Base-by-base conservation (phyloP, 768 basidiomycete genomes). In the Suillus clintonianus region DNA sequence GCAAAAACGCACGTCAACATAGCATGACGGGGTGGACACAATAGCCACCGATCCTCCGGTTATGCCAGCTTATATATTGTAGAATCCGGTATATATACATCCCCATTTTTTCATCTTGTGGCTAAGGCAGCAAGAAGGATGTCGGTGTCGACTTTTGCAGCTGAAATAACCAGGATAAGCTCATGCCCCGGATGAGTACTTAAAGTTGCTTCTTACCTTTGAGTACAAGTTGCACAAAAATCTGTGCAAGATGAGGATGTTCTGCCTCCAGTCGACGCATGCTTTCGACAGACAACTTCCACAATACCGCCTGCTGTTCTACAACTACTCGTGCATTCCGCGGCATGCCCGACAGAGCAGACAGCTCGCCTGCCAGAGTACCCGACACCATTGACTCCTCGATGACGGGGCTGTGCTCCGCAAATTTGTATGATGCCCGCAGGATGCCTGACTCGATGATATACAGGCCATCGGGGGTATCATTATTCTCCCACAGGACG, bases 361-460 rank as follows among this genome's bases (percentile, higher is more conserved):
- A 89, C 59, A 99, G 75, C 76, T 98, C 97, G 0, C 97, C 97
- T 11, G 96, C 94, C 3, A 98, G 79, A 0, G 95, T 94, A 3
- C 95, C 96, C 4, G 94, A 87, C 0, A 96, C 93, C 95, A 97
- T 97, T 2, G 91, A 92, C 77, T 97, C 95, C 70, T 92, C 89
- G 56, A 94, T 87, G 6, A 77, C 73, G 30, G 85, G 83, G 7
- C 85, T 78, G 67, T 91, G 85, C 56, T 87, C 87, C 3, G 86
- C 87, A 71, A 95, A 96, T 51, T 80, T 76, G 76, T 98, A 99
- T 22, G 83, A 84, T 0, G 96, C 97, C 11, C 92, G 82, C 37
- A 99, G 81, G 37, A 94, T 85, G 9, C 97, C 97, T 0, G 88
- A 84, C 69, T 97, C 90, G 67, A 99, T 88, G 69, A 99, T 82